phyloP scores from a whole-genome alignment of 2,329 filamentous ascomycete species.

The Hypoxylon sp. region DNA sequence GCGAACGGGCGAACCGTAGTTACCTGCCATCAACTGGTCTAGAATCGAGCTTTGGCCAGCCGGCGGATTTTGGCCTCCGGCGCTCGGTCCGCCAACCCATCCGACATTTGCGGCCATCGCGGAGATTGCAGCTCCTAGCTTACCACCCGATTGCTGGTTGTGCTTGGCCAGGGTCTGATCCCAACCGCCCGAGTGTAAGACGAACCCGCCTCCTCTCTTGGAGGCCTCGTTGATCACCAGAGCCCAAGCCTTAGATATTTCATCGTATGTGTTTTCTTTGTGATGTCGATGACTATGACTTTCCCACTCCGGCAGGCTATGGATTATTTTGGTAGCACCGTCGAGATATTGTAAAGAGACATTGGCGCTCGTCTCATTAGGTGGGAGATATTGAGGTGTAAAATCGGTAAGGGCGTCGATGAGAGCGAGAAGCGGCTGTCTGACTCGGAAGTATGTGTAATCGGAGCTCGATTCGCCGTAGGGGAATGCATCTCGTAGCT shows the following conservation, averaged over 20 bases:
- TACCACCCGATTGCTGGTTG: slow-evolving; percentile 86
- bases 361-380: slow-evolving; percentile 86
- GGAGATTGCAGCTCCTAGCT: slow-evolving; percentile 82
- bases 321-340: slow-evolving; percentile 89
- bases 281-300: slow-evolving; percentile 89
- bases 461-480: slow-evolving; percentile 88
- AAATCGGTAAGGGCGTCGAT: slow-evolving; percentile 94
- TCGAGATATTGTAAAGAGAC: slow-evolving; percentile 90
- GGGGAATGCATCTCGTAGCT: slow-evolving; percentile 83
- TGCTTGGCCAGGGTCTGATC: slow-evolving; percentile 89
- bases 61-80: slow-evolving; percentile 41
- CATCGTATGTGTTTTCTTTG: slow-evolving; percentile 96
- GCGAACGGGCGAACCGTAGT: slow-evolving; percentile 70
- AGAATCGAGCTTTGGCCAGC: slow-evolving; percentile 69
- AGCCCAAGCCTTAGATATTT: slow-evolving; percentile 94
- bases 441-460: slow-evolving; percentile 94
- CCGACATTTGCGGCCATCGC: slow-evolving; percentile 81
- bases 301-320: slow-evolving; percentile 91
- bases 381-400: slow-evolving; percentile 94
- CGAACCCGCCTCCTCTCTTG: slow-evolving; percentile 91
- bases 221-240: slow-evolving; percentile 90
- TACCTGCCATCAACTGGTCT: slow-evolving; percentile 72
- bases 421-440: slow-evolving; percentile 81
- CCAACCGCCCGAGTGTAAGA: slow-evolving; percentile 91
- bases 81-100: slow-evolving; percentile 72